Evolutionary conservation across 1,139 yeast species (phyloP).

Genomic region (Kluyveromyces sp.): DNA sequence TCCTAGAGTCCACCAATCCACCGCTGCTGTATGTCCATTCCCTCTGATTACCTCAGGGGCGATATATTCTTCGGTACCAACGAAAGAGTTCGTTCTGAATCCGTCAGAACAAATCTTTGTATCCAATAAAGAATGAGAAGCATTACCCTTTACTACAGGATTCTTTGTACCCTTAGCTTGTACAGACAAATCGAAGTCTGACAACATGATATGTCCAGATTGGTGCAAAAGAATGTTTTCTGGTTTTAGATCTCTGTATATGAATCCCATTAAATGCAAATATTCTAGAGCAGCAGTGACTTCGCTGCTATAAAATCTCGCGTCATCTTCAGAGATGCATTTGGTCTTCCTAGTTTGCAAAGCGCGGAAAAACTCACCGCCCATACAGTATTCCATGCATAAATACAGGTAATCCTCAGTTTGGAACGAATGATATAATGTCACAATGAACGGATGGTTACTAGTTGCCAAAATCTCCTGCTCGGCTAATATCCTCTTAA

Average conservation of each 20-base stretch:
- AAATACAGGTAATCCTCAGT: slow-evolving; percentile 87
- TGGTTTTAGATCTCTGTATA: slow-evolving; percentile 90
- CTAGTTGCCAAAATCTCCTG: slow-evolving; percentile 94
- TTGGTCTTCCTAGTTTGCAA: slow-evolving; percentile 84
- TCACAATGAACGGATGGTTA: slow-evolving; percentile 95
- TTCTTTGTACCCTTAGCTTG: slow-evolving; percentile 67
- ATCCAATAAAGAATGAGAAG: slow-evolving; percentile 43
- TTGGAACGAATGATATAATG: slow-evolving; percentile 93
- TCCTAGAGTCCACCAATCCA: slow-evolving; percentile 99
- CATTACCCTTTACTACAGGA: slow-evolving; percentile 37
- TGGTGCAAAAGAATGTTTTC: slow-evolving; percentile 90
- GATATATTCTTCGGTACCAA: slow-evolving; percentile 95
- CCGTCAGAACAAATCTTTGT: slow-evolving; percentile 95
- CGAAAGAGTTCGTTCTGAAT: slow-evolving; percentile 92
- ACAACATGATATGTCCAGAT: slow-evolving; percentile 95
- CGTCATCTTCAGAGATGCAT: slow-evolving; percentile 81
- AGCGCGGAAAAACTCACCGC: slow-evolving; percentile 97
- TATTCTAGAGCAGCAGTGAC: slow-evolving; percentile 96
- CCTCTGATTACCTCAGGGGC: slow-evolving; percentile 98
- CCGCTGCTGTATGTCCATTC: slow-evolving; percentile 95
- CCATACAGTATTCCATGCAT: slow-evolving; percentile 99
- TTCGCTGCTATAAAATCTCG: slow-evolving; percentile 92
- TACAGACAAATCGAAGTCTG: slow-evolving; percentile 92
- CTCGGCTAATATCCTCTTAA: slow-evolving; percentile 90
- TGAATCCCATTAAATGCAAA: slow-evolving; percentile 91